Evolutionary conservation across 164 flowering plant genomes (phyloP).

Genomic region (Stephania yunnanensis): DNA sequence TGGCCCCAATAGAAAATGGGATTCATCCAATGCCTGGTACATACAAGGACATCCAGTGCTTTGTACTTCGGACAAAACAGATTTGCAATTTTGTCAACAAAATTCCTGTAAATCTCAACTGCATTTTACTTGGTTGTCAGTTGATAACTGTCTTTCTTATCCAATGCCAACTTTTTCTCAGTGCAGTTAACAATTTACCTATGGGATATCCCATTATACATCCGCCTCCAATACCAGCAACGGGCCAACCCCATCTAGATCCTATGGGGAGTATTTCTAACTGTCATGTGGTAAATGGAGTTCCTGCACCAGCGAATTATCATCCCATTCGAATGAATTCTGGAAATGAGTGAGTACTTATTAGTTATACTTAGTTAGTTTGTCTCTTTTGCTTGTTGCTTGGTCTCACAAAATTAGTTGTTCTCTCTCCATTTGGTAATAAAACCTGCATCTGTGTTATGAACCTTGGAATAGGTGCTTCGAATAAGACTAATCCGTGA

Average conservation of each 20-base stretch:
- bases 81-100: background rate
- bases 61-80: background rate
- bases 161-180: conserved; percentile 39
- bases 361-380: background rate
- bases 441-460: background rate
- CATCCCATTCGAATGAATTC: conserved; percentile 82
- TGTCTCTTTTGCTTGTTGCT: background rate
- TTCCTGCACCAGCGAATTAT: conserved; percentile 80
- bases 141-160: conserved; percentile 23
- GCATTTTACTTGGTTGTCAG: background rate
- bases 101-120: background rate
- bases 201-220: conserved; percentile 92
- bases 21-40: conserved; percentile 88
- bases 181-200: conserved; percentile 93
- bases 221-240: conserved; percentile 62
- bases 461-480: too few relatives aligned
- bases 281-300: conserved; percentile 93
- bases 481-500: too few relatives aligned
- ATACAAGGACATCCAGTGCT: too few relatives aligned
- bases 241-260: conserved; percentile 90
- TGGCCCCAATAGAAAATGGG: conserved; percentile 89
- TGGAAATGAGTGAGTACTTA: conserved; percentile 65
- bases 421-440: background rate
- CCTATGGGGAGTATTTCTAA: conserved; percentile 71
- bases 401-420: background rate